A percentile compares a stretch with the other conserved stretches of the same genome.
Evolutionary conservation across 371 early-diverging fungal species (phyloP).

Genomic region (Circinella umbellata): DNA sequence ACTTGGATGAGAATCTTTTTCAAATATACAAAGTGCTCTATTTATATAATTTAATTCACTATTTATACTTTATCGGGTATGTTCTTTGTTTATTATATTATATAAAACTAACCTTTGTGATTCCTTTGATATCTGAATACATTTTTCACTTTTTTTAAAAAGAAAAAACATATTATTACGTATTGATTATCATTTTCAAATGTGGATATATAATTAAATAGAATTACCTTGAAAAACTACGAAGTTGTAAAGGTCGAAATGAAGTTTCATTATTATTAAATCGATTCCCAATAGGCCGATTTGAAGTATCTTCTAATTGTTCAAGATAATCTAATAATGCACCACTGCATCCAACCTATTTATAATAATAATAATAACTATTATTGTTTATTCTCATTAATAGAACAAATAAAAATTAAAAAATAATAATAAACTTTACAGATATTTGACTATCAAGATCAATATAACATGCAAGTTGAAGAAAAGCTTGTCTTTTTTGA

Average conservation of each 20-base stretch:
- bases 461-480: constrained; percentile 58
- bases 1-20: constrained; percentile 69
- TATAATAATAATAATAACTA: background rate
- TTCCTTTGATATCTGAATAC: constrained; percentile 63
- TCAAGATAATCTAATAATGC: constrained; percentile 58
- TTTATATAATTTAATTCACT: background rate
- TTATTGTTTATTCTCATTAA: too few relatives aligned
- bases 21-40: constrained; percentile 76
- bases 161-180: too few relatives aligned
- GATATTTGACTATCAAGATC: constrained; percentile 49
- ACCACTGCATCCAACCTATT: constrained; percentile 70
- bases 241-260: constrained; percentile 26
- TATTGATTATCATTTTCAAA: too few relatives aligned
- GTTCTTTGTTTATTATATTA: too few relatives aligned
- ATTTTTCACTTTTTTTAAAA: constrained; percentile 32
- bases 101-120: constrained; percentile 50
- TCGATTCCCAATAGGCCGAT: constrained; percentile 18
- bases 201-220: too few relatives aligned
- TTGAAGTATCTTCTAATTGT: constrained; percentile 26
- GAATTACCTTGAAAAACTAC: constrained; percentile 28
- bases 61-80: too few relatives aligned
- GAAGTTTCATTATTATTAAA: constrained; percentile 25
- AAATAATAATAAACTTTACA: constrained; percentile 12
- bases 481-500: constrained; percentile 45
- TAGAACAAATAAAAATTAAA: too few relatives aligned